Conservation (phyloP, 768 basidiomycete species). For the Dioszegia crocea region DNA sequence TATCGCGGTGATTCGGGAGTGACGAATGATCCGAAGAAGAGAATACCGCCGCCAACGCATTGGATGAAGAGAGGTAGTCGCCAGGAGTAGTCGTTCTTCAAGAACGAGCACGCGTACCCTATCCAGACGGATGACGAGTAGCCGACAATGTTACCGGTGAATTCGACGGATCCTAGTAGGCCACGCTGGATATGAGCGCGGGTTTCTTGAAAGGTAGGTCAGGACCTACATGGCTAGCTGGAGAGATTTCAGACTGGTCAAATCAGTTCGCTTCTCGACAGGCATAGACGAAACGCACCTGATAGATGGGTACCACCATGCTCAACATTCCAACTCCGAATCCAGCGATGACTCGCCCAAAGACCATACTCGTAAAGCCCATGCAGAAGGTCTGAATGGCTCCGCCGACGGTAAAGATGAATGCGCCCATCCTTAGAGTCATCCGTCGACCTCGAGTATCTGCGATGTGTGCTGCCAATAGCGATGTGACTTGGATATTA, state of each 20-base stretch:
- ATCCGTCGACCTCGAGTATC: slow-evolving; percentile 80
- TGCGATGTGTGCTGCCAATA: slow-evolving; percentile 82
- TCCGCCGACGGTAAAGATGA: slow-evolving; percentile 81
- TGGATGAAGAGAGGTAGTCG: slow-evolving; percentile 82
- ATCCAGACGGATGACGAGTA: slow-evolving; percentile 91
- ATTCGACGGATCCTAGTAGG: slow-evolving; percentile 89
- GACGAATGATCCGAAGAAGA: slow-evolving; percentile 70
- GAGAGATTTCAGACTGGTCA: slow-evolving; percentile 86
- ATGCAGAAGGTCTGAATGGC: slow-evolving; percentile 73
- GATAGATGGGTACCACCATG: slow-evolving; percentile 55
- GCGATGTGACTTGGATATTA: slow-evolving; percentile 65
- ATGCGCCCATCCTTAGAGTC: slow-evolving; percentile 75
- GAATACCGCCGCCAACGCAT: slow-evolving; percentile 75
- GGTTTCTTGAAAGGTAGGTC: background rate
- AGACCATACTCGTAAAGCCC: slow-evolving; percentile 73
- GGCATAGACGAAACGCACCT: slow-evolving; percentile 19
- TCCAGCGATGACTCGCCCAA: slow-evolving; percentile 77
- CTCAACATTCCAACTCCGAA: slow-evolving; percentile 86
- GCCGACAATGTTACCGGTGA: slow-evolving; percentile 86
- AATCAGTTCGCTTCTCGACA: background rate
- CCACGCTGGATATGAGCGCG: slow-evolving; percentile 60
- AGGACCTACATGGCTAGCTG: slow-evolving; percentile 71
- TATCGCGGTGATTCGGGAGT: slow-evolving; percentile 91
- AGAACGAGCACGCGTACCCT: slow-evolving; percentile 87
- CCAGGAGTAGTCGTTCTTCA: slow-evolving; percentile 84